These are phyloP conservation scores for Murraya koenigii DNA, from an alignment of 345 rosid species.

Conservation along the genomic window DNA sequence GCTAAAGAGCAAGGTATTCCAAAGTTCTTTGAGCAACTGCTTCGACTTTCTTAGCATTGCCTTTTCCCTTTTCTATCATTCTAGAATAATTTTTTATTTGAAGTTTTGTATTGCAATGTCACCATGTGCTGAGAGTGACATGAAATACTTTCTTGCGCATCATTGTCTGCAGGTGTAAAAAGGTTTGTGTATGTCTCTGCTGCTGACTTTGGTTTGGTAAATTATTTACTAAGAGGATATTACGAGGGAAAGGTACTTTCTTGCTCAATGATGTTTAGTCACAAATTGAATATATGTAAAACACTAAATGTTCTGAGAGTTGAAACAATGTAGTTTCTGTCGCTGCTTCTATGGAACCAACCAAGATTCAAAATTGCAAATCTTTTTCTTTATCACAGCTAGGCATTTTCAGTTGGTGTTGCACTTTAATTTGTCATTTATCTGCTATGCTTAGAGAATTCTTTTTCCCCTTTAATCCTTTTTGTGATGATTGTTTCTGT, in stretches of 20 bases:
- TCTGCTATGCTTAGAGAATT: neutral
- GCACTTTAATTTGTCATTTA: neutral
- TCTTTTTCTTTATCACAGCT: neutral
- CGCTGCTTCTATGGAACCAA: neutral
- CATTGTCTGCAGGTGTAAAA: slow-evolving; percentile 44
- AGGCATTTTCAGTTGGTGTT: neutral
- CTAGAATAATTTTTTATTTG: no score
- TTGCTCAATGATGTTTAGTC: neutral
- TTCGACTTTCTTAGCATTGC: neutral
- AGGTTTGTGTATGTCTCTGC: slow-evolving; percentile 62
- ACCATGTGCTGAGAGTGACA: neutral
- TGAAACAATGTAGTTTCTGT: neutral
- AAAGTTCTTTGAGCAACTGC: neutral
- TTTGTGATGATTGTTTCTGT: slow-evolving; percentile 6
- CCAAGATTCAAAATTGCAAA: neutral
- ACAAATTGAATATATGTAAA: neutral
- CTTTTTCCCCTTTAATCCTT: neutral
- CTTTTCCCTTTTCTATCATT: no score
- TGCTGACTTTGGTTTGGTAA: slow-evolving; percentile 57
- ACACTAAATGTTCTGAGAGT: neutral
- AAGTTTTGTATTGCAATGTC: neutral
- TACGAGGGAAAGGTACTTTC: slow-evolving; percentile 61
- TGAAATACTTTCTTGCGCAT: neutral
- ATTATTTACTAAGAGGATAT: slow-evolving; percentile 47
- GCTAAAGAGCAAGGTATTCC: slow-evolving; percentile 48